phyloP scores from a whole-genome alignment of 805 yeast species.

The Yarrowia alimentaria region DNA sequence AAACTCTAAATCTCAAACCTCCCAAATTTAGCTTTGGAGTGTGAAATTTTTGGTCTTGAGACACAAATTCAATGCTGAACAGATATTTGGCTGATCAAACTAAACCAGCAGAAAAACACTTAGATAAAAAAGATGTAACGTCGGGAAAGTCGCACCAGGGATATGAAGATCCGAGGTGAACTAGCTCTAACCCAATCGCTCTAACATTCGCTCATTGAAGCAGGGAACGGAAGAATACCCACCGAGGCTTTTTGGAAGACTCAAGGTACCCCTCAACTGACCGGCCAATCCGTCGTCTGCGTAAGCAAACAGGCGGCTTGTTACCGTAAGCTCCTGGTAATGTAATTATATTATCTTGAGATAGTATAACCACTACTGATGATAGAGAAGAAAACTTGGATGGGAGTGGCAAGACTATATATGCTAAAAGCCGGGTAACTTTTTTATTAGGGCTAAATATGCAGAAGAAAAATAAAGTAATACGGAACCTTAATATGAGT shows the following conservation, averaged over 20 bases:
- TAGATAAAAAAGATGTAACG: constrained; percentile 27
- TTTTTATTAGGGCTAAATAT: constrained; percentile 3
- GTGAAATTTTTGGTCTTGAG: too few relatives aligned
- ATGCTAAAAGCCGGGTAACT: constrained; percentile 15
- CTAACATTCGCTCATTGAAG: constrained; percentile 26
- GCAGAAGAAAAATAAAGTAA: background rate
- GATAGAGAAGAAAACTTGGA: constrained; percentile 24
- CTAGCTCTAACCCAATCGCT: constrained; percentile 21
- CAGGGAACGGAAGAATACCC: constrained; percentile 28
- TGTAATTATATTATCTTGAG: constrained; percentile 28
- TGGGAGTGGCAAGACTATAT: constrained; percentile 1
- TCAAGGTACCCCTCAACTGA: constrained; percentile 28
- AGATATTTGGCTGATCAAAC: too few relatives aligned
- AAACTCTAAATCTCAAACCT: too few relatives aligned
- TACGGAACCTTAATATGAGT: too few relatives aligned
- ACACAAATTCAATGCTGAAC: too few relatives aligned
- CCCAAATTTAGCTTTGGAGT: too few relatives aligned
- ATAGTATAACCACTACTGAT: constrained; percentile 28
- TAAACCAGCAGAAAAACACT: too few relatives aligned
- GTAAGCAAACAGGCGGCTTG: constrained; percentile 16
- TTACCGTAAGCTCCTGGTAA: constrained; percentile 27
- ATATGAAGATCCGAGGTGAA: constrained; percentile 17
- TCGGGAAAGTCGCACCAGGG: constrained; percentile 23
- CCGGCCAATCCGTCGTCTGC: constrained; percentile 25
- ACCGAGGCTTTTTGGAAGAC: constrained; percentile 28